phyloP scores from a whole-genome alignment of 2,329 filamentous ascomycete genomes.

The Colletotrichum sp. region DNA sequence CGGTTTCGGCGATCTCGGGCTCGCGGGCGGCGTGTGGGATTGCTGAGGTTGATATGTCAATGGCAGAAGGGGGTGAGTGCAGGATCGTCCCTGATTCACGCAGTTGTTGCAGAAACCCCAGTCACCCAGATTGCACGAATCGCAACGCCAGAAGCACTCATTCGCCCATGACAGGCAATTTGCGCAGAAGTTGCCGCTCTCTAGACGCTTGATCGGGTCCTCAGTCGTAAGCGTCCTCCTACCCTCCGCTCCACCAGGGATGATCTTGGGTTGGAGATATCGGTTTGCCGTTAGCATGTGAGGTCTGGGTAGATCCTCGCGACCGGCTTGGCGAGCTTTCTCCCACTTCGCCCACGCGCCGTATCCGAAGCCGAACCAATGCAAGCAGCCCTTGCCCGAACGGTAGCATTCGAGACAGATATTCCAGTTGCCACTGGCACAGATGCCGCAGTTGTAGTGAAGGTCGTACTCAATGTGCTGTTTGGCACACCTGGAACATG shows the following conservation, averaged over 20 bases:
- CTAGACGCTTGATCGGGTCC: slow-evolving; percentile 70
- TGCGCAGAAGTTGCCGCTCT: slow-evolving; percentile 85
- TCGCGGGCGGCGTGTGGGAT: slow-evolving; percentile 40
- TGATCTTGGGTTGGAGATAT: slow-evolving; percentile 55
- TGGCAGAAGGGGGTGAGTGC: slow-evolving; percentile 81
- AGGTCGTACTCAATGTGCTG: slow-evolving; percentile 82
- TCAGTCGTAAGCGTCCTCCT: slow-evolving; percentile 66
- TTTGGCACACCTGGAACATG: slow-evolving; percentile 74
- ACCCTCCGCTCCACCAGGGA: slow-evolving; percentile 58
- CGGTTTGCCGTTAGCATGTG: slow-evolving; percentile 65
- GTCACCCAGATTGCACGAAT: slow-evolving; percentile 85
- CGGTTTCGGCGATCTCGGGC: slow-evolving; percentile 46
- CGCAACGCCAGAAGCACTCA: slow-evolving; percentile 89
- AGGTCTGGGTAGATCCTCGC: slow-evolving; percentile 48
- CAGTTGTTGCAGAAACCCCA: slow-evolving; percentile 94
- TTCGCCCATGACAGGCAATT: slow-evolving; percentile 77
- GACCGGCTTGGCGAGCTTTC: slow-evolving; percentile 45
- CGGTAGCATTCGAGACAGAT: slow-evolving; percentile 85
- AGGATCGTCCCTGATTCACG: slow-evolving; percentile 81
- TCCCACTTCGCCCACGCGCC: slow-evolving; percentile 74
- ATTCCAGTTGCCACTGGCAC: slow-evolving; percentile 75
- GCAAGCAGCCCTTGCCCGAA: slow-evolving; percentile 74
- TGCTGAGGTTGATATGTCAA: slow-evolving; percentile 64
- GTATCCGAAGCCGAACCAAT: slow-evolving; percentile 89
- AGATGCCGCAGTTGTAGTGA: slow-evolving; percentile 81